Percentiles rank a stretch among this genome's conserved stretches.
Conservation (phyloP, 2,329 filamentous ascomycete species). For the Dactylellina parvicollis region DNA sequence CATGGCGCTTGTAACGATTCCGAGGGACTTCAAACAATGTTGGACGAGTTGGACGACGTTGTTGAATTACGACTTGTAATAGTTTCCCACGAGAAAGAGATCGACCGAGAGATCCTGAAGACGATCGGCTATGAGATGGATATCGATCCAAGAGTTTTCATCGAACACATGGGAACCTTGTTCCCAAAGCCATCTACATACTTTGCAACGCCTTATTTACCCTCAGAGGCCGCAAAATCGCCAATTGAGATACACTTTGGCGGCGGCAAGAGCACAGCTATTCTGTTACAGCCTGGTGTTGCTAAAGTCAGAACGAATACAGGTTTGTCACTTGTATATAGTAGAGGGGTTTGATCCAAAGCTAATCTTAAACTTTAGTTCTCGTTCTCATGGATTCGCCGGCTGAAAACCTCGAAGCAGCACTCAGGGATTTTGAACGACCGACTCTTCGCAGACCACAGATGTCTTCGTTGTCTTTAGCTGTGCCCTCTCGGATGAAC, state of each 20-base stretch:
- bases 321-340: conserved; percentile 5
- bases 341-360: background rate
- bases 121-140: conserved; percentile 48
- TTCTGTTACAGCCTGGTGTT: conserved; percentile 19
- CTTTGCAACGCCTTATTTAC: conserved; percentile 47
- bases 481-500: conserved; percentile 45
- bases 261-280: conserved; percentile 43
- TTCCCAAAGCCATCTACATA: conserved; percentile 44
- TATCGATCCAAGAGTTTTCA: conserved; percentile 46
- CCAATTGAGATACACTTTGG: conserved; percentile 52
- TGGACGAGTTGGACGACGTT: conserved; percentile 47
- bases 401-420: conserved; percentile 41
- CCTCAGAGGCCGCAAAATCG: conserved; percentile 40
- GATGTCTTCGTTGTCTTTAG: conserved; percentile 28
- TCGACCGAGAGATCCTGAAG: conserved; percentile 42
- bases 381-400: conserved; percentile 52
- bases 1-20: conserved; percentile 42
- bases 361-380: conserved; percentile 25
- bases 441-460: conserved; percentile 45
- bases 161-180: conserved; percentile 48
- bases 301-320: conserved; percentile 34
- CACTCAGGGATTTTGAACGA: conserved; percentile 42
- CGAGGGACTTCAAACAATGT: conserved; percentile 36
- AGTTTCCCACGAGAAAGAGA: conserved; percentile 47
- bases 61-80: conserved; percentile 35